phyloP scores from a whole-genome alignment of 805 yeast species.

The Candida nitratophila region DNA sequence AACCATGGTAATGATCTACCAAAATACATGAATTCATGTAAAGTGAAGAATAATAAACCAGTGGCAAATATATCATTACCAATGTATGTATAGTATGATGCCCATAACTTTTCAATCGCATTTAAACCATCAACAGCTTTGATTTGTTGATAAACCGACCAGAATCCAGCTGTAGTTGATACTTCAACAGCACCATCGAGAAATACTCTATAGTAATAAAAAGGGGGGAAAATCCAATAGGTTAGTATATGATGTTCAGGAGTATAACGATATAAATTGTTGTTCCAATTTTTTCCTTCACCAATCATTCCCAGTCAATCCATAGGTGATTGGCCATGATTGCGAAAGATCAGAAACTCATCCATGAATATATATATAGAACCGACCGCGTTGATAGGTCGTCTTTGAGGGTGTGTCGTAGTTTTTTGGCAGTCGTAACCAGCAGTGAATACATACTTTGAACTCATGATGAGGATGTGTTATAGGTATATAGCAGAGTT shows the following conservation, averaged over 20 bases:
- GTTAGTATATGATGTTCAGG: no score
- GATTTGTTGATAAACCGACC: conserved; percentile 16
- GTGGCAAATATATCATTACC: conserved; percentile 88
- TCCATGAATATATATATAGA: no score
- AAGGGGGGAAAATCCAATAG: no score
- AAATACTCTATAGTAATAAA: conserved; percentile 16
- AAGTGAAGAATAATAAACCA: conserved; percentile 71
- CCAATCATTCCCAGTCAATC: no score
- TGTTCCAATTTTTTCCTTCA: no score
- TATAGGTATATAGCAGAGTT: no score
- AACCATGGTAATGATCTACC: conserved; percentile 92
- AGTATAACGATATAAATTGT: no score
- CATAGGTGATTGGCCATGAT: no score
- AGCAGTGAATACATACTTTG: background rate
- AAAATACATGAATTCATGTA: conserved; percentile 88
- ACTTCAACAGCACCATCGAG: conserved; percentile 15
- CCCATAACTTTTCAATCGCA: conserved; percentile 72
- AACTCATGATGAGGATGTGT: background rate
- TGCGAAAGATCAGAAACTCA: no score
- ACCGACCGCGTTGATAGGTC: no score
- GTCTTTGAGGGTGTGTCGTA: no score
- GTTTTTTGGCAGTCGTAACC: no score
- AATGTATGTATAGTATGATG: conserved; percentile 78
- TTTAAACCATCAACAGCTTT: conserved; percentile 29
- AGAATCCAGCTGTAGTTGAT: conserved; percentile 8